These are phyloP conservation scores for Neopestalotiopsis sp. DNA, from an alignment of 2,329 filamentous ascomycete genomes.

Conservation along the genomic window DNA sequence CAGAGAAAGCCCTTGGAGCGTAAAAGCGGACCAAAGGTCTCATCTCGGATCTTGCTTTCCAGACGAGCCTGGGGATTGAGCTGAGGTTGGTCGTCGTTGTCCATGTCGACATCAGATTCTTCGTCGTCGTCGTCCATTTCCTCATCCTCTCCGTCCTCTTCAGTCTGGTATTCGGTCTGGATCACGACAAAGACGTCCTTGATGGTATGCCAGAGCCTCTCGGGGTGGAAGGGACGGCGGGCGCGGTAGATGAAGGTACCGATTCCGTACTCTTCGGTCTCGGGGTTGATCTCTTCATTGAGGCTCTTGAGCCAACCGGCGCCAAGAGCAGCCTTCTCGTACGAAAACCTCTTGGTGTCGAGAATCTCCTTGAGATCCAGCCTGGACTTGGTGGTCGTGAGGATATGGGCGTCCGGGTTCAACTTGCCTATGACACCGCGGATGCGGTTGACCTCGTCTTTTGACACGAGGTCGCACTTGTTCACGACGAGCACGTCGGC, in stretches of 20 bases:
- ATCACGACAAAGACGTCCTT: constrained; percentile 55
- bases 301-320: constrained; percentile 73
- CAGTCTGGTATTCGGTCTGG: constrained; percentile 23
- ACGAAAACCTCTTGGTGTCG: constrained; percentile 68
- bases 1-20: constrained; percentile 68
- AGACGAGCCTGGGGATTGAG: constrained; percentile 44
- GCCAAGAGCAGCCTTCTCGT: constrained; percentile 42
- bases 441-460: constrained; percentile 34
- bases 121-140: constrained; percentile 31
- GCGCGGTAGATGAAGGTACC: constrained; percentile 73
- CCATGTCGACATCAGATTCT: constrained; percentile 27
- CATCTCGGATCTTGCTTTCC: constrained; percentile 58
- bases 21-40: constrained; percentile 59
- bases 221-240: constrained; percentile 58
- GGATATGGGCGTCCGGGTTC: constrained; percentile 69
- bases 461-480: constrained; percentile 57
- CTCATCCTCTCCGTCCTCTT: constrained; percentile 39
- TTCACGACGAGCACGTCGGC: constrained; percentile 76
- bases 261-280: constrained; percentile 76
- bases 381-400: constrained; percentile 49
- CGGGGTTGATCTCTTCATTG: constrained; percentile 62
- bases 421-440: constrained; percentile 61
- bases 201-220: constrained; percentile 48
- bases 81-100: constrained; percentile 32
- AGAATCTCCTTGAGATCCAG: constrained; percentile 67